Evolutionary conservation across 2,329 filamentous ascomycete species (phyloP), one percentile per base, ranked within the genome.

Genomic region (Phoma sp.): DNA sequence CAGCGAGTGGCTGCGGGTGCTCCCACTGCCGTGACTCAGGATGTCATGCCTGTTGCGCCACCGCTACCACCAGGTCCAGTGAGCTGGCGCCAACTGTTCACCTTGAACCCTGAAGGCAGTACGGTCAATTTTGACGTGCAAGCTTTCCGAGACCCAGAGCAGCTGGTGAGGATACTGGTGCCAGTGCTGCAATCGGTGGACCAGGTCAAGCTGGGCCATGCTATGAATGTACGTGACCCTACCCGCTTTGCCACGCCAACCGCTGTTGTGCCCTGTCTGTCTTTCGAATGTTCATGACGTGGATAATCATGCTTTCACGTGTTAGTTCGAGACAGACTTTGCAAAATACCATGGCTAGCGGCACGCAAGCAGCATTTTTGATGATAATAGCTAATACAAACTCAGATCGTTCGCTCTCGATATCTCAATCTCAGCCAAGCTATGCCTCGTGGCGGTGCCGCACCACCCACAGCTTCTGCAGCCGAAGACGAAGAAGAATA

Each of bases 81-180:
- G 62, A 94, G 86, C 58, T 84, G 91, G 61, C 90, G 90, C 5
- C 90, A 96, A 58, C 80, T 99, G 3, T 99, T 92, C 72, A 96
- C 92, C 0, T 81, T 99, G 41, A 94, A 92, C 5, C 82, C 84
- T 43, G 92, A 95, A 69, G 81, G 84, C 43, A 89, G 85, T 7
- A 80, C 96, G 21, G 89, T 87, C 59, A 84, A 83, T 4, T 97
- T 98, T 70, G 91, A 97, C 72, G 92, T 94, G 32, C 88, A 90
- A 43, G 84, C 88, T 57, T 83, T 99, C 37, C 90, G 92, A 2
- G 70, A 74, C 78, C 71, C 86, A 10, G 85, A 91, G 21, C 77
- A 96, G 53, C 85, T 96, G 3, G 84, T 91, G 15, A 90, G 88
- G 67, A 92, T 99, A 45, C 85, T 90, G n/a, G 85, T 95, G 36